A percentile compares a stretch with the other conserved stretches of the same genome.
Evolutionary conservation across 305 asterid genomes (phyloP).

Genomic region (Fraxinus sp.): DNA sequence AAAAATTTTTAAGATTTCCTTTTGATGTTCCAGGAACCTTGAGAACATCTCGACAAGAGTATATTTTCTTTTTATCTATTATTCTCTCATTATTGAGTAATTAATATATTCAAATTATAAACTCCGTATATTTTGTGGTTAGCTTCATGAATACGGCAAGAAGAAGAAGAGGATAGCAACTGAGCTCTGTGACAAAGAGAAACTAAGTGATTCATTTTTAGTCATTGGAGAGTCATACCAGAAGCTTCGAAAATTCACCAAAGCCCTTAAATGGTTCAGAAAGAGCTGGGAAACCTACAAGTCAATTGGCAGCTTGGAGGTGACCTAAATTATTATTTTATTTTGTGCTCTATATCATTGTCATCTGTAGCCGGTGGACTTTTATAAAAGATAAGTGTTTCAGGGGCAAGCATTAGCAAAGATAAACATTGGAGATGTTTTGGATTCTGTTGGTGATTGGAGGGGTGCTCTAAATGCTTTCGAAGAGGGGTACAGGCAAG

Average conservation of each 20-base stretch:
- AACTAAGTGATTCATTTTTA: slow-evolving; percentile 77
- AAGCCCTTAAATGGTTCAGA: slow-evolving; percentile 79
- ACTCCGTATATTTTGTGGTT: slow-evolving; percentile 30
- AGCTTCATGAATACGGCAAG: slow-evolving; percentile 75
- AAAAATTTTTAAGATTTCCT: slow-evolving; percentile 10
- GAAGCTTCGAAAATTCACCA: slow-evolving; percentile 58
- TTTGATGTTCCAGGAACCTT: background rate
- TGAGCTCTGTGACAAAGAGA: slow-evolving; percentile 82
- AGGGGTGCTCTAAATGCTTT: slow-evolving; percentile 71
- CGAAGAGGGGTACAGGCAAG: slow-evolving; percentile 78
- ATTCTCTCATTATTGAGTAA: slow-evolving; percentile 18
- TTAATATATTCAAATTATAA: slow-evolving; percentile 23
- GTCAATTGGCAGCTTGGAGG: slow-evolving; percentile 89
- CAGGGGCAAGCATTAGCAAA: slow-evolving; percentile 95
- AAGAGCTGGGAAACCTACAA: slow-evolving; percentile 72
- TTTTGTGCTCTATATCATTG: background rate
- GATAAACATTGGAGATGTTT: slow-evolving; percentile 76
- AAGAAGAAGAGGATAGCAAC: slow-evolving; percentile 64
- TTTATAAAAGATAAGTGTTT: slow-evolving; percentile 31
- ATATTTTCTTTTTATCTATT: slow-evolving; percentile 6
- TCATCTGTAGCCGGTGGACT: slow-evolving; percentile 6
- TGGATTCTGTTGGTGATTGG: slow-evolving; percentile 74
- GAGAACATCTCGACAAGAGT: background rate
- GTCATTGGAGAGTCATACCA: slow-evolving; percentile 83
- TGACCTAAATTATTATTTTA: slow-evolving; percentile 33